These are phyloP conservation scores for Diaporthe sp. DNA, from an alignment of 2,329 filamentous ascomycete species.

Conservation along the genomic window DNA sequence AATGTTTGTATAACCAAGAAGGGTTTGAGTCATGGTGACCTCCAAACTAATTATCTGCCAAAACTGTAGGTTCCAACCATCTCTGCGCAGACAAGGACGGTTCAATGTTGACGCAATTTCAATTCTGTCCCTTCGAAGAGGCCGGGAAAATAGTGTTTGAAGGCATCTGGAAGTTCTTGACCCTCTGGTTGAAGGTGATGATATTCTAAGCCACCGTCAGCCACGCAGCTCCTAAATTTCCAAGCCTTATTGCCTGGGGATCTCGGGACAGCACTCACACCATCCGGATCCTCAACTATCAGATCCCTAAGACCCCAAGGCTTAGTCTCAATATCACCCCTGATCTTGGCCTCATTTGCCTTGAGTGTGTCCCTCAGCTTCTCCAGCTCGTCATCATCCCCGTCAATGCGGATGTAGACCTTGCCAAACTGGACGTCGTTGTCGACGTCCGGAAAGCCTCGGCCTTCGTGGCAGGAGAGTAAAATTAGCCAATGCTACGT, in stretches of 20 bases:
- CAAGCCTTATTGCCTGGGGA: too few relatives aligned
- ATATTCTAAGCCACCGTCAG: slow-evolving; percentile 19
- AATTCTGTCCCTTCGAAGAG: background rate
- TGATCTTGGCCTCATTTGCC: background rate
- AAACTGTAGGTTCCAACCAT: background rate
- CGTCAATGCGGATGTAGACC: slow-evolving; percentile 28
- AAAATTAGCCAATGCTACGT: background rate
- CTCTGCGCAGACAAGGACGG: background rate
- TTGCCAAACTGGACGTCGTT: slow-evolving; percentile 34
- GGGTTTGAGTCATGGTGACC: too few relatives aligned
- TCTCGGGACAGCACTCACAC: background rate
- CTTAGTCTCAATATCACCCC: slow-evolving; percentile 14
- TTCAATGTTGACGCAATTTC: background rate
- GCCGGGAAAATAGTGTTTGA: background rate
- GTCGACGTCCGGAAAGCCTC: slow-evolving; percentile 15
- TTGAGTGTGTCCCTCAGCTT: slow-evolving; percentile 15
- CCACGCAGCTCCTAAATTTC: background rate
- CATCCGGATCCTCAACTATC: slow-evolving; percentile 14
- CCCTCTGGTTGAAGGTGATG: slow-evolving; percentile 23
- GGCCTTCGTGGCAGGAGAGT: background rate
- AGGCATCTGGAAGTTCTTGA: background rate
- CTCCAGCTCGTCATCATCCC: slow-evolving; percentile 25
- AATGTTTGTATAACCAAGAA: background rate
- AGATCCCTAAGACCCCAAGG: slow-evolving; percentile 30
- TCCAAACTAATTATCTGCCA: too few relatives aligned